These are phyloP conservation scores for Haematococcus lacustris DNA, from an alignment of 139 green algal genomes.

Conservation along the genomic window DNA sequence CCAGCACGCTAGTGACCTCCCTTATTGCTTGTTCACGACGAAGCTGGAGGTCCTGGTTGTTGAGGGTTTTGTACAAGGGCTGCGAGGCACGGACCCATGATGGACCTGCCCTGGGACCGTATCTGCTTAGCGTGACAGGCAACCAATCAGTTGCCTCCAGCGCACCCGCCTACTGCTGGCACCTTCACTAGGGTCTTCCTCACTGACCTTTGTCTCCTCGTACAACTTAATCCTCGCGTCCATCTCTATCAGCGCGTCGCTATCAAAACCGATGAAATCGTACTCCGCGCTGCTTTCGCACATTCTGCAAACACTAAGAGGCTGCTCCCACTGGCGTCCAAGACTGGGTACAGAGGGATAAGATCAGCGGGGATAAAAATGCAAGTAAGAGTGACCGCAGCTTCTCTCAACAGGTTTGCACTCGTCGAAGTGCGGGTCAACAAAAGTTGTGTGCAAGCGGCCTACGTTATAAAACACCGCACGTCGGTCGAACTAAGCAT, in stretches of 20 bases:
- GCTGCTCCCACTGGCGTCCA: no score
- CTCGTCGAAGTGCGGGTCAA: no score
- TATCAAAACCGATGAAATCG: background rate
- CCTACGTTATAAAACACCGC: no score
- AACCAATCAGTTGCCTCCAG: background rate
- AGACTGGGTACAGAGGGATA: no score
- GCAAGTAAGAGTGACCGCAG: no score
- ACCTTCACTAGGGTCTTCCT: background rate
- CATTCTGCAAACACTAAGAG: no score
- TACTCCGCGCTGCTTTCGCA: background rate
- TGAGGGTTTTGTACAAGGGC: slow-evolving; percentile 26
- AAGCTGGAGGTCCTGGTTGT: slow-evolving; percentile 25
- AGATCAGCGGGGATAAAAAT: no score
- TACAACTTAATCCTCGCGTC: background rate
- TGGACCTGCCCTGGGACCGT: background rate
- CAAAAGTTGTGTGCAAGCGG: no score
- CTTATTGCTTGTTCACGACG: slow-evolving; percentile 30
- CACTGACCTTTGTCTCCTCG: no score
- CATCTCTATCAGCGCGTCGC: background rate
- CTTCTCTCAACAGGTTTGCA: no score
- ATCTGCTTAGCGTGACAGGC: background rate
- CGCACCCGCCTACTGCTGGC: background rate
- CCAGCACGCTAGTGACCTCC: slow-evolving; percentile 46
- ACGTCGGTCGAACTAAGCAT: no score
- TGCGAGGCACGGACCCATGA: slow-evolving; percentile 2